Conservation (phyloP, 805 yeast species). For the Maudiozyma barnettii region DNA sequence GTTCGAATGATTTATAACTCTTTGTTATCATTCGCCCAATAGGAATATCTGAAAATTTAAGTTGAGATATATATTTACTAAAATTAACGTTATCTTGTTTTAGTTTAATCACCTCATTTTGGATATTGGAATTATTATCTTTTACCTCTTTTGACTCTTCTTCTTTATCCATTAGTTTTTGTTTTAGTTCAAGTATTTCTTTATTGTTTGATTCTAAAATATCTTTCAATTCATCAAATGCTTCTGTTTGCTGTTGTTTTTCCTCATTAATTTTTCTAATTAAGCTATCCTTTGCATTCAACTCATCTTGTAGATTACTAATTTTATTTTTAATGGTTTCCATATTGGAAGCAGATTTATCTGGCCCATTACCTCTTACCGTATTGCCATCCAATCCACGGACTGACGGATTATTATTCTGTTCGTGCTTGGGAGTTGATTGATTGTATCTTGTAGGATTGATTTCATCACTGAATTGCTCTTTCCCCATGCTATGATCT, state of each 20-base stretch:
- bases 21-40: constrained; percentile 2
- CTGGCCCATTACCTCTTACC: not conserved
- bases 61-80: not conserved
- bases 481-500: no score
- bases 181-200: not conserved
- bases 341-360: no score
- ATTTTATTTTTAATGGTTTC: not conserved
- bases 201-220: not conserved
- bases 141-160: not conserved
- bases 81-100: not conserved
- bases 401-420: no score
- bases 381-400: not conserved
- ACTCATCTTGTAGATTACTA: not conserved
- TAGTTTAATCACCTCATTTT: not conserved
- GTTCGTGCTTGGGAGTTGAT: no score
- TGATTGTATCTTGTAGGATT: no score
- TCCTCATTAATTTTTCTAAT: not conserved
- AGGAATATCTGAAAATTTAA: constrained; percentile 1
- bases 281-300: not conserved
- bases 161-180: not conserved
- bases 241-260: no score
- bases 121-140: not conserved
- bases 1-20: not conserved
- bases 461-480: no score
- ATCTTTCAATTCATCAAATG: not conserved